Base-by-base conservation (phyloP, 2,329 filamentous ascomycete genomes). In the Pseudopithomyces chartarum region DNA sequence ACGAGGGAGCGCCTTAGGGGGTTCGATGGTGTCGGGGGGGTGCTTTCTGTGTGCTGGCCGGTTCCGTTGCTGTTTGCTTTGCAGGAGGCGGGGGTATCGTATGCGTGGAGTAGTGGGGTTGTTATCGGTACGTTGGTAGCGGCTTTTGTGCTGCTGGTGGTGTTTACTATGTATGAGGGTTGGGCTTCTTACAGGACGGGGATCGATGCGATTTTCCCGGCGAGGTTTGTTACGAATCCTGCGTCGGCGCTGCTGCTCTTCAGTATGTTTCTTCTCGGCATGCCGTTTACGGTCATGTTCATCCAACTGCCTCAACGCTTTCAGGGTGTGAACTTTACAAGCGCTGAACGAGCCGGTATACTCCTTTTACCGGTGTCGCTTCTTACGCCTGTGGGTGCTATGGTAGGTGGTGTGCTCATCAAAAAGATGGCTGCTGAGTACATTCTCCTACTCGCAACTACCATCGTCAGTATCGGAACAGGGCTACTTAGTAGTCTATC, bases 301-400 rank as follows among this genome's bases (percentile, higher is more conserved):
- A 66, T 73, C 8, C 67, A 72, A 33, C 60, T 73, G 20, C 71
- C 70, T 0, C 69, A 73, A 49, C 71, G 70, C 49, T 74, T 73
- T 34, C 71, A 74, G 52, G 61, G 53, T 15, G 70, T 72, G 8
- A 73, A 74, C 26, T 63, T 68, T 34, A 69, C 61, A 6, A 68
- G 60, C 34, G 69, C 71, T 17, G 68, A 70, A 38, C 62, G 66
- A 22, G 64, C 71, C 2, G 70, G 69, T 2, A 71, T 73, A 4
- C 60, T 70, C 17, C 64, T 74, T 5, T 60, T 73, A 11, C 67
- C 71, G 2, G 54, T 66, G 15, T 68, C 69, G 1, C 54, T 71
- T 1, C 17, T 71, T 1, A 65, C 67, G 6, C 68, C 71, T 1
- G 52, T 73, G 11, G 68, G 70, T 12, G 67, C 70, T 2, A 66